Evolutionary conservation across 2,329 filamentous ascomycete genomes (phyloP), one percentile per base, ranked within the genome.

Genomic region (Fonsecaea pedrosoi): DNA sequence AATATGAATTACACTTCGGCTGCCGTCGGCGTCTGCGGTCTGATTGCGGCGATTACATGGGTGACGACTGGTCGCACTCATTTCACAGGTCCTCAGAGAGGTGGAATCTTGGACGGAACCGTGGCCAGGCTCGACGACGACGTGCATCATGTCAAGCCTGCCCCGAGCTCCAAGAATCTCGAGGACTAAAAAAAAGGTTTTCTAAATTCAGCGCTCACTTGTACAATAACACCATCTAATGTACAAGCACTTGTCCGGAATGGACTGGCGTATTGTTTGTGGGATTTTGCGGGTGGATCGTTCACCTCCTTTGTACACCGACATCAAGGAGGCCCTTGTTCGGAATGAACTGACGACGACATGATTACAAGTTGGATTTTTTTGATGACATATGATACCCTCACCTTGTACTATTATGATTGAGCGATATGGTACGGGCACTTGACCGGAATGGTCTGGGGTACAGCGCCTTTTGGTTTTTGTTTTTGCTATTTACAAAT

Each of bases 1-100:
- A 85, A 84, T 38, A 87, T 87, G 85, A 87, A 61, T 34, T 61
- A 61, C 69, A 86, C 84, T 0, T 82, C 80, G 30, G 85, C 85
- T 0, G 85, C 85, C 0, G 81, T 86, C 30, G 85, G 84, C 0
- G 77, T 84, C 0, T 82, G 86, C 40, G 85, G 82, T 74, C 66
- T 86, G 8, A 77, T 87, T 18, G 83, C 66, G 9, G 25, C 65
- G 5, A 40, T 66, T 32, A 69, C 66, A 4, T 70, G 69, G 69
- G 18, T 63, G 25, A 63, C 60, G 18, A 63, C 60, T 3, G 60
- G 60, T 6, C 60, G 62, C 3, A 65, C 55, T 10, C 42, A 32
- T 7, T 65, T 65, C 37, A 65, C 62, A 5, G 62, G 62, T 6
- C 62, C 62, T 32, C 55, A 57, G 25, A 56, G 62, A 54, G 62